Conservation (phyloP, 2,329 filamentous ascomycete genomes). For the Aspergillus sp. region DNA sequence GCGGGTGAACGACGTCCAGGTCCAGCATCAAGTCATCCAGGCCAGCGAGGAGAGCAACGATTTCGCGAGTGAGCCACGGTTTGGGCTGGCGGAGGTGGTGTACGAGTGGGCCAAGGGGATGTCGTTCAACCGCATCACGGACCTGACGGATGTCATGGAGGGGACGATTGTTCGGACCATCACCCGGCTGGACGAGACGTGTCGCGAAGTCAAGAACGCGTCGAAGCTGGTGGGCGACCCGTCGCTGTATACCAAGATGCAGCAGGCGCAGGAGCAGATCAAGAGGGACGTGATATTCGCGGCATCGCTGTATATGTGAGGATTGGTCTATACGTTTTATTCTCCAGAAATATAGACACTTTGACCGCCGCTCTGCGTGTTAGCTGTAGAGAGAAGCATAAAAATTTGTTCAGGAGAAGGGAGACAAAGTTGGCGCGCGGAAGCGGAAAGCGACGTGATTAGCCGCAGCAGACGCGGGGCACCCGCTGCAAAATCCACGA, state of each 20-base stretch:
- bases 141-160: constrained; percentile 90
- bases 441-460: background rate
- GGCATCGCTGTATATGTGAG: constrained; percentile 74
- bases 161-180: constrained; percentile 96
- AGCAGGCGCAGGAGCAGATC: constrained; percentile 93
- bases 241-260: constrained; percentile 90
- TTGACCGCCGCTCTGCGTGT: background rate
- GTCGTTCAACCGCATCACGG: constrained; percentile 96
- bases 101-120: constrained; percentile 98
- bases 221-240: constrained; percentile 93
- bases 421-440: background rate
- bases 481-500: constrained; percentile 1
- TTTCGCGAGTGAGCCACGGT: constrained; percentile 76
- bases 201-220: constrained; percentile 93
- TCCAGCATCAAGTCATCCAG: constrained; percentile 82
- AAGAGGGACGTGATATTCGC: constrained; percentile 91
- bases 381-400: background rate
- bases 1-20: constrained; percentile 84
- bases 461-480: background rate
- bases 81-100: constrained; percentile 92
- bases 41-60: constrained; percentile 85
- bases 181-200: constrained; percentile 88
- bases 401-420: background rate
- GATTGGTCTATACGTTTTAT: too few relatives aligned
- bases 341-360: background rate